Evolutionary conservation across 495 filamentous ascomycete species (phyloP), one percentile per base, ranked within the genome.

Genomic region (Daldinia bambusicola): DNA sequence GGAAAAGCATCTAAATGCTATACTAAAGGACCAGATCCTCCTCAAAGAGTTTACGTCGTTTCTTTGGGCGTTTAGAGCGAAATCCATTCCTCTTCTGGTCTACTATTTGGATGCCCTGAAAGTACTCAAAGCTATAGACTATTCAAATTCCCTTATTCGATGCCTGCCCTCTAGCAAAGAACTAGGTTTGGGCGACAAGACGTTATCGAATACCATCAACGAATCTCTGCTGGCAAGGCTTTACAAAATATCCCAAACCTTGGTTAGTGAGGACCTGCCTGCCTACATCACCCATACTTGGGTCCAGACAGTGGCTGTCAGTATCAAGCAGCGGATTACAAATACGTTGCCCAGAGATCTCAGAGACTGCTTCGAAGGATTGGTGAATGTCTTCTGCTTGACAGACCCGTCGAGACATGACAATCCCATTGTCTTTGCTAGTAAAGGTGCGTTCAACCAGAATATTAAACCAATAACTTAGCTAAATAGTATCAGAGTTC

Each of bases 381-480:
- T 94, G 52, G 90, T 89, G 0, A 91, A 93, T 72, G 90, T 91
- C 0, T 94, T 93, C 70, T 93, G 91, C 75, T 78, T 93, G 67
- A 91, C 90, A 6, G 92, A 94, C 79, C 91, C 92, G 7, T 89
- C 89, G 22, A 80, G 90, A 66, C 82, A 85, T 5, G 92, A 91
- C 72, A 92, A 93, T 77, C 92, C 91, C 1, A 90, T 95, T 62
- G 85, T 94, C 3, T 93, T 93, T 79, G 89, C 90, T 30, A 92
- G 90, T 6, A 87, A 92, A 83, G 90, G 90, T 92, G n/a, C 7
- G 51, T 12, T 16, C 10, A 53, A 2, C 4, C 26, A 32, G 2
- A 38, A 31, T 18, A 37, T 10, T 1, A 36, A 1, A 36, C 6
- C 43, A 18, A 38, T 14, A 22, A 38, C 64, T 12, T 20, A 22